These are phyloP conservation scores for Fusarium miscanthi DNA, from an alignment of 2,329 filamentous ascomycete genomes.

Conservation along the genomic window DNA sequence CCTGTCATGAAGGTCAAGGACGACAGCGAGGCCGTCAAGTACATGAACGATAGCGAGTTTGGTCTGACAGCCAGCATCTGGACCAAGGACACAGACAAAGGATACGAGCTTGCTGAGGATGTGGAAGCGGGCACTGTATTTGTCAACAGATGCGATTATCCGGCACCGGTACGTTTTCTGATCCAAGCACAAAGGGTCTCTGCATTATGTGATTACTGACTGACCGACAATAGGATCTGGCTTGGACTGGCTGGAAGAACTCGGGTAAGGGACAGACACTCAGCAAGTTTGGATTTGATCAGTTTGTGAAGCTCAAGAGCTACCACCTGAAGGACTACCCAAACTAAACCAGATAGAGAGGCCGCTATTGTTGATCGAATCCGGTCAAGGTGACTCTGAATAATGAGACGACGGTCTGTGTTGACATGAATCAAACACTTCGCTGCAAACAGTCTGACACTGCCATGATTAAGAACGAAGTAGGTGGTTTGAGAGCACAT, in stretches of 20 bases:
- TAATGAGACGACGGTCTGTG: slow-evolving; percentile 22
- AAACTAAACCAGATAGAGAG: slow-evolving; percentile 56
- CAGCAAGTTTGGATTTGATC: slow-evolving; percentile 91
- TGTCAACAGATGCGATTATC: slow-evolving; percentile 93
- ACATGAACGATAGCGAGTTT: slow-evolving; percentile 97
- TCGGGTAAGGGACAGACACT: slow-evolving; percentile 92
- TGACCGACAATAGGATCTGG: slow-evolving; percentile 73
- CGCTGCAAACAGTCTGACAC: slow-evolving; percentile 14
- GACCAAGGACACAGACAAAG: slow-evolving; percentile 86
- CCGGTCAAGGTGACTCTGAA: slow-evolving; percentile 22
- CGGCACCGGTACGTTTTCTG: slow-evolving; percentile 77
- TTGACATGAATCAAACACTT: slow-evolving; percentile 19
- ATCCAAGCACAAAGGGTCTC: slow-evolving; percentile 13
- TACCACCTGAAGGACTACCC: slow-evolving; percentile 89
- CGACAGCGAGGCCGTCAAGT: slow-evolving; percentile 81
- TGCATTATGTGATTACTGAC: slow-evolving; percentile 24
- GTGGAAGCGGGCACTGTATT: slow-evolving; percentile 96
- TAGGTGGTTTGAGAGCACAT: slow-evolving; percentile 6
- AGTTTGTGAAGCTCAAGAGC: slow-evolving; percentile 96
- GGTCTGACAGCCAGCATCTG: slow-evolving; percentile 96
- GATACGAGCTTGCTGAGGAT: slow-evolving; percentile 79
- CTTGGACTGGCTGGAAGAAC: slow-evolving; percentile 99
- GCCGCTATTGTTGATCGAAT: slow-evolving; percentile 1
- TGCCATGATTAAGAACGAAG: background rate
- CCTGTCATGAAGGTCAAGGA: slow-evolving; percentile 87